phyloP scores from a whole-genome alignment of 1,139 yeast genomes.

The Geotrichum aggregatum region DNA sequence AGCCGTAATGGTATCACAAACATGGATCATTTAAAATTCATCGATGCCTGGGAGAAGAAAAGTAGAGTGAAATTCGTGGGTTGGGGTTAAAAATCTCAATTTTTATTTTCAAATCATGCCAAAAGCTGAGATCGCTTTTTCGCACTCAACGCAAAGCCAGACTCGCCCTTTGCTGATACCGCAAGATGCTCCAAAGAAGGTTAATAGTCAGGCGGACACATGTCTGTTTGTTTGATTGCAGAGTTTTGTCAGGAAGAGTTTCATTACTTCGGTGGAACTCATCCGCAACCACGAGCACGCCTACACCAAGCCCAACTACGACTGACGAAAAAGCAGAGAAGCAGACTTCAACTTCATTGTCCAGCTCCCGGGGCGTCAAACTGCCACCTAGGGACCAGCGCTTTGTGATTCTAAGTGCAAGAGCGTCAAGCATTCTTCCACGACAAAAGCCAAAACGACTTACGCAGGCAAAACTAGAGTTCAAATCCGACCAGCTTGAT shows the following conservation, averaged over 20 bases:
- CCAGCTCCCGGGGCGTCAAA: slow-evolving; percentile 18
- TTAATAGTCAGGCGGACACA: background rate
- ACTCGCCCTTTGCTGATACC: background rate
- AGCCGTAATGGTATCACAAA: too few relatives aligned
- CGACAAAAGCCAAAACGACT: slow-evolving; percentile 21
- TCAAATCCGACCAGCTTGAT: slow-evolving; percentile 27
- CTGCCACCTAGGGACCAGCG: slow-evolving; percentile 22
- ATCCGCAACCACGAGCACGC: background rate
- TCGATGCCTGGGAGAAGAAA: background rate
- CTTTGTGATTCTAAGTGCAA: slow-evolving; percentile 32
- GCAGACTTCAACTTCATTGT: background rate
- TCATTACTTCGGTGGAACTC: slow-evolving; percentile 10
- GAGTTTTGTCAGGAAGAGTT: background rate
- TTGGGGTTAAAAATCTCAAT: background rate
- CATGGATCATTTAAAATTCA: background rate
- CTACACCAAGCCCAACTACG: background rate
- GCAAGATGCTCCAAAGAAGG: slow-evolving; percentile 1
- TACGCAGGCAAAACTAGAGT: slow-evolving; percentile 9
- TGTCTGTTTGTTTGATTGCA: background rate
- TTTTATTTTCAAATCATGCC: background rate
- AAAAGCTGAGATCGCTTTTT: background rate
- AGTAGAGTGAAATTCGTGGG: background rate
- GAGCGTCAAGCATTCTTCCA: slow-evolving; percentile 31
- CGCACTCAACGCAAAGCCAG: background rate
- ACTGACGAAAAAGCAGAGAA: background rate